phyloP scores from a whole-genome alignment of 805 yeast genomes.

The Candida nemodendra region DNA sequence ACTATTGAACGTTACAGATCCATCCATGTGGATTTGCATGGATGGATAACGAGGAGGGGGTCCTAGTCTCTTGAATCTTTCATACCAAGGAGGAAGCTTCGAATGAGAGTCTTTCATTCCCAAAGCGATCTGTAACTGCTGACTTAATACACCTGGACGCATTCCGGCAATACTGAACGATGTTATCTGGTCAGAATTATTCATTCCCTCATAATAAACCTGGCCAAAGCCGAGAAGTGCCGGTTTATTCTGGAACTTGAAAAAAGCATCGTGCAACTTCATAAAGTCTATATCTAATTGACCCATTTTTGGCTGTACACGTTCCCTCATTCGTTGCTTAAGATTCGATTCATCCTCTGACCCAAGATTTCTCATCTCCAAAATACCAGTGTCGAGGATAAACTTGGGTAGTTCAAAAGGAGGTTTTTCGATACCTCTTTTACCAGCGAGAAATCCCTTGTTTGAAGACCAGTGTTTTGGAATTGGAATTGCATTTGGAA shows the following conservation, averaged over 20 bases:
- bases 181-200: constrained; percentile 34
- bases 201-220: constrained; percentile 69
- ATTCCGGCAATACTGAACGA: constrained; percentile 34
- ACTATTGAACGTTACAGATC: constrained; percentile 33
- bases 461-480: constrained; percentile 85
- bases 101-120: constrained; percentile 48
- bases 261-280: constrained; percentile 81
- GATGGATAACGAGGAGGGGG: constrained; percentile 81
- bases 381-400: constrained; percentile 80
- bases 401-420: constrained; percentile 78
- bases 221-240: constrained; percentile 69
- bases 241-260: constrained; percentile 77
- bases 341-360: constrained; percentile 54
- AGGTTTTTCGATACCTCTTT: constrained; percentile 62
- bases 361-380: constrained; percentile 73
- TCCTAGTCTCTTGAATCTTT: constrained; percentile 65
- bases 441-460: constrained; percentile 66
- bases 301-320: constrained; percentile 89
- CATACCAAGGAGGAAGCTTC: constrained; percentile 77
- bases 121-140: constrained; percentile 62
- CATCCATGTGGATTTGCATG: constrained; percentile 45
- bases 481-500: constrained; percentile 67
- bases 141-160: constrained; percentile 68
- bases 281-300: constrained; percentile 82
- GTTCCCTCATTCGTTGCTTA: constrained; percentile 73